These are phyloP conservation scores for Primulina huaijiensis DNA, from an alignment of 257 asterid species.

Conservation along the genomic window DNA sequence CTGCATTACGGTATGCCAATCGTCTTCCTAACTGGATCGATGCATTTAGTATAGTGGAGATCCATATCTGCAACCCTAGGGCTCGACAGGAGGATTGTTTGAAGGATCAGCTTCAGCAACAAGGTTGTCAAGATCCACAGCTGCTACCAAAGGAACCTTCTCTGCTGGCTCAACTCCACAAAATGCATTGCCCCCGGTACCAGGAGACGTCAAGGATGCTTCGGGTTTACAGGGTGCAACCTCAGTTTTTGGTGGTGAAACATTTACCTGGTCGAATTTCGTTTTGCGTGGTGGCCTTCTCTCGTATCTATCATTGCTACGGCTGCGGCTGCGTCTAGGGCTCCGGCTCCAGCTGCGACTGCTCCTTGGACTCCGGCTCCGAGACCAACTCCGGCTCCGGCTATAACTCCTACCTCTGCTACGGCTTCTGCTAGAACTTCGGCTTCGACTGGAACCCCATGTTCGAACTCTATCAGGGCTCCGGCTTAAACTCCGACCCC, in stretches of 20 bases:
- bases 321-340: slow-evolving; percentile 31
- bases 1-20: neutral
- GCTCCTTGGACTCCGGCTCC: slow-evolving; percentile 36
- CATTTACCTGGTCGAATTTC: slow-evolving; percentile 70
- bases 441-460: slow-evolving; percentile 60
- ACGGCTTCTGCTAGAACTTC: slow-evolving; percentile 41
- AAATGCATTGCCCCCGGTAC: slow-evolving; percentile 28
- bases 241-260: slow-evolving; percentile 31
- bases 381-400: slow-evolving; percentile 39
- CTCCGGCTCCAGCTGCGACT: slow-evolving; percentile 56
- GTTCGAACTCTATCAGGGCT: slow-evolving; percentile 82
- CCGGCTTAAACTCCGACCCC: slow-evolving; percentile 63
- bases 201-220: slow-evolving; percentile 29
- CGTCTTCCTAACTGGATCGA: neutral
- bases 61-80: slow-evolving; percentile 11
- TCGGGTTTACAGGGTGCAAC: slow-evolving; percentile 22
- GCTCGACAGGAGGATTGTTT: slow-evolving; percentile 31
- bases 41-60: neutral
- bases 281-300: slow-evolving; percentile 60
- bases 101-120: slow-evolving; percentile 28
- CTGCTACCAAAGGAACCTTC: slow-evolving; percentile 26
- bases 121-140: slow-evolving; percentile 10
- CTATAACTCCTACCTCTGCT: slow-evolving; percentile 41
- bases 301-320: slow-evolving; percentile 48
- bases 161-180: slow-evolving; percentile 30